Conservation (phyloP, 371 early-diverging fungal genomes). For the Mortierella sp. region DNA sequence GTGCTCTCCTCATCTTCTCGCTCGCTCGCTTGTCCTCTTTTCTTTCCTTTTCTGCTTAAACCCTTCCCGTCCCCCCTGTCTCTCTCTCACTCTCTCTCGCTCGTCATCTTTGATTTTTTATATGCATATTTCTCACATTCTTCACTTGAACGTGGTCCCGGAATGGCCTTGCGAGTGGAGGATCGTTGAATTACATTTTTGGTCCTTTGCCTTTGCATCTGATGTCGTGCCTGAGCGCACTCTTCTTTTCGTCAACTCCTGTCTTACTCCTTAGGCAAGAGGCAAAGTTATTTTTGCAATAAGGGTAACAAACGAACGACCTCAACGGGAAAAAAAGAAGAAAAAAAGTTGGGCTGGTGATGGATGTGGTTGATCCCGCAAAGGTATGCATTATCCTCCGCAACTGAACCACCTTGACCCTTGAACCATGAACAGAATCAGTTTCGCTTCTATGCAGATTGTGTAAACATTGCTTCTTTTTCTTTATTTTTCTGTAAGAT, state of each 20-base stretch:
- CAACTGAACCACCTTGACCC: not conserved
- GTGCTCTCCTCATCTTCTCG: not conserved
- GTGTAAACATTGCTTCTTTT: not conserved
- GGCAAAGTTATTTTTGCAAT: constrained; percentile 2
- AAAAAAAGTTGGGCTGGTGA: no score
- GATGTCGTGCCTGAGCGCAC: not conserved
- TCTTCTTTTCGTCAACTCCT: not conserved
- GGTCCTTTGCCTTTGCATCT: not conserved
- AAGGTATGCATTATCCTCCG: not conserved
- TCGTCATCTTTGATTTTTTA: not conserved
- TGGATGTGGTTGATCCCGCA: no score
- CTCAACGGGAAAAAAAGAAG: not conserved
- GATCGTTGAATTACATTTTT: not conserved
- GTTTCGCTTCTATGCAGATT: no score
- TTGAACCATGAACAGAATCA: not conserved
- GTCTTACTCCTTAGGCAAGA: not conserved
- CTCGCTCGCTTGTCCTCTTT: not conserved
- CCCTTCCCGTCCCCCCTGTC: not conserved
- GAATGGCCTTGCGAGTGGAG: constrained; percentile 4
- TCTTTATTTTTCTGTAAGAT: not conserved
- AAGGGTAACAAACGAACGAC: not conserved
- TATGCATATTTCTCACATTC: not conserved
- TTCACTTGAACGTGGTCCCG: constrained; percentile 1
- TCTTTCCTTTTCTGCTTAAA: not conserved
- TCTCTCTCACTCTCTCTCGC: not conserved